These are phyloP conservation scores for Leptomonas seymouri DNA, from an alignment of 208 protist genomes.

Conservation along the genomic window DNA sequence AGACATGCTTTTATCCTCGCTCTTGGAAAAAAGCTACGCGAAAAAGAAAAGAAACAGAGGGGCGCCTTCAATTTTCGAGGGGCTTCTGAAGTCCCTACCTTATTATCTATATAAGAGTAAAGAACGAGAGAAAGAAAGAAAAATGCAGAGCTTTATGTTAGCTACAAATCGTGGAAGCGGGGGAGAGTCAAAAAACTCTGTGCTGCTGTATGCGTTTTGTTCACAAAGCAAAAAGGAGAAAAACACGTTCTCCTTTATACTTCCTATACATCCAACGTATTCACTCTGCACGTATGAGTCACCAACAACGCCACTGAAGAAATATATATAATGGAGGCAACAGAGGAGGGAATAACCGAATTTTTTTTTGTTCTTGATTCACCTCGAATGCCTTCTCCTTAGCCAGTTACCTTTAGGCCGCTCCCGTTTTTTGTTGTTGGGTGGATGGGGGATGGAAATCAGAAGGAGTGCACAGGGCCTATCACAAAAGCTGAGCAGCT, in stretches of 20 bases:
- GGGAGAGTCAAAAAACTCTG: neutral
- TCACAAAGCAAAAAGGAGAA: slow-evolving; percentile 10
- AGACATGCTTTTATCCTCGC: slow-evolving; percentile 3
- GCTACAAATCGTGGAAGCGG: neutral
- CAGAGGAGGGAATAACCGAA: no score
- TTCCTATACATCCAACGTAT: no score
- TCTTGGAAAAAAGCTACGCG: slow-evolving; percentile 7
- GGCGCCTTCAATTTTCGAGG: no score
- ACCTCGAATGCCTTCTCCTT: no score
- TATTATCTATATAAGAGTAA: neutral
- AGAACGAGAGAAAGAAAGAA: neutral
- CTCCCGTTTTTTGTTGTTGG: neutral
- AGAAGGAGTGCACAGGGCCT: neutral
- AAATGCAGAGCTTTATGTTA: neutral
- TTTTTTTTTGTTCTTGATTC: no score
- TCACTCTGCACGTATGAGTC: no score
- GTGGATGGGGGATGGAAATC: neutral
- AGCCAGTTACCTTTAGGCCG: no score
- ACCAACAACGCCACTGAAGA: no score
- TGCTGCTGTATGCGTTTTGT: neutral
- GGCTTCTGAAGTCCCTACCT: no score
- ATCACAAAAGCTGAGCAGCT: neutral
- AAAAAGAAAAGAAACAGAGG: neutral
- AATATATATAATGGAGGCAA: no score
- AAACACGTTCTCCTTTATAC: neutral